phyloP scores from a whole-genome alignment of 2,329 filamentous ascomycete species.

The Pseudopyrenochaeta lycopersici region DNA sequence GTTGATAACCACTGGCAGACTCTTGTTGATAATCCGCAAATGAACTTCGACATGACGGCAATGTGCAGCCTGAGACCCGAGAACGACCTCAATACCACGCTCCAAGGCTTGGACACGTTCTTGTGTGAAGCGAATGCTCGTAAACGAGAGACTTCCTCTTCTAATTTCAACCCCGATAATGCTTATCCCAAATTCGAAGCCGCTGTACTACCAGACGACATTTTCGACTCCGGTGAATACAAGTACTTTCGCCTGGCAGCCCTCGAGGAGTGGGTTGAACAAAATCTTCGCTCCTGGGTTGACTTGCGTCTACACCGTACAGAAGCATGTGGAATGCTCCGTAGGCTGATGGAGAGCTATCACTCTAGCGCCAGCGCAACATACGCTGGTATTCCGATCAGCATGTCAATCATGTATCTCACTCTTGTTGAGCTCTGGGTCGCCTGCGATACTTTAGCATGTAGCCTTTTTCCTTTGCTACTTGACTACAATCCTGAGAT shows the following conservation, averaged over 20 bases:
- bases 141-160: background rate
- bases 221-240: conserved; percentile 17
- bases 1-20: conserved; percentile 22
- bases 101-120: conserved; percentile 27
- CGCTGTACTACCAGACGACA: conserved; percentile 13
- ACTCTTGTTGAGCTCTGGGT: conserved; percentile 68
- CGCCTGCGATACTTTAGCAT: conserved; percentile 61
- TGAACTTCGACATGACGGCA: conserved; percentile 5
- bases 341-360: conserved; percentile 25
- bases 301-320: conserved; percentile 22
- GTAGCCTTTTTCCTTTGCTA: conserved; percentile 52
- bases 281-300: conserved; percentile 53
- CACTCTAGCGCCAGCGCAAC: conserved; percentile 2
- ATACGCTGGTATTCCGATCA: conserved; percentile 57
- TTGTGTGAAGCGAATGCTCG: conserved; percentile 16
- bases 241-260: conserved; percentile 46
- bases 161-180: conserved; percentile 18
- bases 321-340: conserved; percentile 34
- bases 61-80: conserved; percentile 19
- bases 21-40: background rate
- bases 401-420: conserved; percentile 64
- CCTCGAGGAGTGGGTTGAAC: conserved; percentile 62
- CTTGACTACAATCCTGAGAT: conserved; percentile 59
- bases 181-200: conserved; percentile 11
- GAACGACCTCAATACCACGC: conserved; percentile 23